Evolutionary conservation across 345 rosid genomes (phyloP).

Genomic region (Cardamine chenopodiifolia): DNA sequence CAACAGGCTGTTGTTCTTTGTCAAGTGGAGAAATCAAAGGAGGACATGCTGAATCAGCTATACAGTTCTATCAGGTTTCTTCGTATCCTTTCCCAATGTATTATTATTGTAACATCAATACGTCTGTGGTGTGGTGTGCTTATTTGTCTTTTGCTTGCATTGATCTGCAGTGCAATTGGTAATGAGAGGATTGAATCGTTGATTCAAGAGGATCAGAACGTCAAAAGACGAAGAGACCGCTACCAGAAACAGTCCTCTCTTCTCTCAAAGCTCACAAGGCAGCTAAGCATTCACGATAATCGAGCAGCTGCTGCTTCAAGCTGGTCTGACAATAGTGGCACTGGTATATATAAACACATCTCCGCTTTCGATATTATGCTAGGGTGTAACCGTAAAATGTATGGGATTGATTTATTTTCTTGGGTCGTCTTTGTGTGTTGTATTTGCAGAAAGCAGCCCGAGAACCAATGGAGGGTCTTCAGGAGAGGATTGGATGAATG

Average conservation of each 20-base stretch:
- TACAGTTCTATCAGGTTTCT: constrained; percentile 83
- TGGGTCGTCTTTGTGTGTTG: background rate
- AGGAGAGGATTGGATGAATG: constrained; percentile 91
- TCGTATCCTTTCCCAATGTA: constrained; percentile 1
- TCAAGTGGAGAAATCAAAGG: constrained; percentile 96
- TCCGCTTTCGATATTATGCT: background rate
- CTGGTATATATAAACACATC: constrained; percentile 48
- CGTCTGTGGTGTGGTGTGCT: background rate
- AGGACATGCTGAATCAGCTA: constrained; percentile 95
- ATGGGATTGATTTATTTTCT: background rate
- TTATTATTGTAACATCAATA: background rate
- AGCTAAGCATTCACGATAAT: constrained; percentile 87
- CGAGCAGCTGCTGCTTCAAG: constrained; percentile 79
- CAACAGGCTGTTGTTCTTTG: constrained; percentile 96
- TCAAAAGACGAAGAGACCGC: constrained; percentile 73
- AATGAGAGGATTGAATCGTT: constrained; percentile 74
- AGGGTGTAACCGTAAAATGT: background rate
- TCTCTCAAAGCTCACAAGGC: constrained; percentile 77
- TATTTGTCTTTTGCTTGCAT: background rate
- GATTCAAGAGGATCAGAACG: constrained; percentile 91
- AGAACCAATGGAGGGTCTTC: constrained; percentile 56
- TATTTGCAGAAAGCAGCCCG: constrained; percentile 78
- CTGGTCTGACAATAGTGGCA: constrained; percentile 64
- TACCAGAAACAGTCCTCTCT: constrained; percentile 82
- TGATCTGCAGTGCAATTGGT: constrained; percentile 66